phyloP scores from a whole-genome alignment of 129 eudicot genomes.

The Ambrosia trifida region DNA sequence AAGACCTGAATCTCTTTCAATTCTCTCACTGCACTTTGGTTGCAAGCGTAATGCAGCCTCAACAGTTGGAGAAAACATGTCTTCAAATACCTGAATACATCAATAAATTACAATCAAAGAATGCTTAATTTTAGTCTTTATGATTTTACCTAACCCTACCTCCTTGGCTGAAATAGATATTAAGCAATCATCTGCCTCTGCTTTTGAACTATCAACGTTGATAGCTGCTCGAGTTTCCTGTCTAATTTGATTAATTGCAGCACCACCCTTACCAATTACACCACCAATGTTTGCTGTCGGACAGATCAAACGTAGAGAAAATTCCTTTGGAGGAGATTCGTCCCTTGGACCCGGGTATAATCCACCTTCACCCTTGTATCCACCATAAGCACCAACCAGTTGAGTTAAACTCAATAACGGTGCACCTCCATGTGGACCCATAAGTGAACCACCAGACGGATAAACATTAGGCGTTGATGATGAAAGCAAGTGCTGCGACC shows the following conservation, averaged over 20 bases:
- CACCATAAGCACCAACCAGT: conserved; percentile 69
- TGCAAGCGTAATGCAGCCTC: conserved; percentile 96
- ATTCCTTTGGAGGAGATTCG: conserved; percentile 70
- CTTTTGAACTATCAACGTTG: conserved; percentile 81
- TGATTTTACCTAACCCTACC: conserved; percentile 39
- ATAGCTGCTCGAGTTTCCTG: conserved; percentile 85
- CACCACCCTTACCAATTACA: conserved; percentile 94
- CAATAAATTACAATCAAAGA: neutral
- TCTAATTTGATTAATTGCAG: conserved; percentile 84
- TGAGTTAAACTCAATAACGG: conserved; percentile 81
- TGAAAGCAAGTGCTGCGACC: conserved; percentile 75
- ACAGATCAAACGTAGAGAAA: conserved; percentile 78
- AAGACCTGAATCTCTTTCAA: conserved; percentile 90
- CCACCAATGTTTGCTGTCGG: conserved; percentile 91
- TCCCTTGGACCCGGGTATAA: conserved; percentile 66
- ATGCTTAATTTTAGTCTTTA: neutral
- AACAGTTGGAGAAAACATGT: conserved; percentile 72
- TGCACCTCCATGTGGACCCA: conserved; percentile 59
- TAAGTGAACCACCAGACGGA: conserved; percentile 62
- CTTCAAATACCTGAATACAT: conserved; percentile 71
- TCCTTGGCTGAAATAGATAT: conserved; percentile 79
- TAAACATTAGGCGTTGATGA: conserved; percentile 55
- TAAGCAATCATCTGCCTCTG: conserved; percentile 86
- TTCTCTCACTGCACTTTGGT: conserved; percentile 93
- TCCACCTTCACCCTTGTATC: conserved; percentile 84